Evolutionary conservation across 106 monocot genomes (phyloP), one percentile per base, ranked within the genome.

Genomic region (Xerophyta viscosa): DNA sequence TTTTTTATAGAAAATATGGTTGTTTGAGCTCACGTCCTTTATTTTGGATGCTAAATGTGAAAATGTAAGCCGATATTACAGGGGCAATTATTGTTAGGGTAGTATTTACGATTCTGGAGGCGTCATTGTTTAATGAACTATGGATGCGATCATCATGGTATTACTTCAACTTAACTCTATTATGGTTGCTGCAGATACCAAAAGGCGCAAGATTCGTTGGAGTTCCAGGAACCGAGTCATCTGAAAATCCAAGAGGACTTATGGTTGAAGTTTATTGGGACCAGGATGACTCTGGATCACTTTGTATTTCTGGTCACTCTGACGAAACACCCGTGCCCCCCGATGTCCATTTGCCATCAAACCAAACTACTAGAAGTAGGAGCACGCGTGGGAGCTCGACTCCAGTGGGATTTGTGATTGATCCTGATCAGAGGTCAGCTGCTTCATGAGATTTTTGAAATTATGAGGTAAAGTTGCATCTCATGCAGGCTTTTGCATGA

Each of bases 231-330:
- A 80, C 92, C 22, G 79, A 79, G 50, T 70, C 83, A 29, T 18
- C 44, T 0, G 87, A 87, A 31, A 60, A 83, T 49, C 79, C 92
- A 19, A 79, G 76, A 56, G 92, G 92, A 3, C 27, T 80, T 26
- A 92, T 92, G 92, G 92, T 92, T 10, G 92, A 92, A 58, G 83
- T 92, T 6, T 87, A 68, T 59, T 92, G 92, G 92, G 77, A 79
- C 27, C 82, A 87, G 54, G 87, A 87, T 58, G 87, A 92, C 3
- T 66, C 63, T 27, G 92, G 92, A 2, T 48, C 47, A 20, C 82
- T 92, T 24, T 92, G 87, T 63, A 77, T 92, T 43, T 79, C 87
- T 27, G 79, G 83, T 14, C 79, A 92, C 56, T 87, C 92, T 4
- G 36, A 53, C 15, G 83, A 83, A 58, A 77, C 58, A 36, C 62